Conservation (phyloP, 225 moss, liverwort and hornwort species). For the Ulota crispa region DNA sequence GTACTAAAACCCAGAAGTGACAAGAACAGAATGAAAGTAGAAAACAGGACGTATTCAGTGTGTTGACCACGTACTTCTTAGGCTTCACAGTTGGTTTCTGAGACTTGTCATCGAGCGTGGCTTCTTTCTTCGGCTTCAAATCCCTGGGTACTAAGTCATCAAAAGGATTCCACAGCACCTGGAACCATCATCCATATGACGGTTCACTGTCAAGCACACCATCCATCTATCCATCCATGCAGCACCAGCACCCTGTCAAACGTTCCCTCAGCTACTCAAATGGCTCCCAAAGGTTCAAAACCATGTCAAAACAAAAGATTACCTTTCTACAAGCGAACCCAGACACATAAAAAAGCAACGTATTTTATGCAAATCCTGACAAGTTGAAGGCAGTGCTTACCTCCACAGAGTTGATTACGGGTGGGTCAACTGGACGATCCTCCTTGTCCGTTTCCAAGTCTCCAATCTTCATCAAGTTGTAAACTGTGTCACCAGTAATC, state of each 20-base stretch:
- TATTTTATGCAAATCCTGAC: background rate
- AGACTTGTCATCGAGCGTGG: constrained; percentile 31
- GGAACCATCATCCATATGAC: constrained; percentile 82
- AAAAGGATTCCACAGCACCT: constrained; percentile 99
- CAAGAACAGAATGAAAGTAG: background rate
- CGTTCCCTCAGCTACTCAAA: constrained; percentile 42
- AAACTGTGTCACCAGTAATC: constrained; percentile 97
- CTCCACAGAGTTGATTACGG: constrained; percentile 84
- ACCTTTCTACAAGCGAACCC: constrained; percentile 1
- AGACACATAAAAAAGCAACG: constrained; percentile 4
- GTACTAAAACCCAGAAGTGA: background rate
- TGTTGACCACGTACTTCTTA: constrained; percentile 64
- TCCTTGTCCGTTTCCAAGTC: constrained; percentile 82
- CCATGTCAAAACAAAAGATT: background rate
- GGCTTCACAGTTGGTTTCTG: constrained; percentile 52
- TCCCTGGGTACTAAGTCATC: constrained; percentile 85
- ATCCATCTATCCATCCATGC: constrained; percentile 55
- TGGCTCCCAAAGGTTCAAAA: constrained; percentile 17
- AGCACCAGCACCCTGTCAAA: constrained; percentile 56
- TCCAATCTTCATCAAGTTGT: constrained; percentile 90
- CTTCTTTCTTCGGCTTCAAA: constrained; percentile 40
- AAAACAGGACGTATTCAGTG: background rate
- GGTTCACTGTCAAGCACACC: constrained; percentile 88
- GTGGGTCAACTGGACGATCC: constrained; percentile 86
- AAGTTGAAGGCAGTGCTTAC: constrained; percentile 27